These are phyloP conservation scores for Salix koriyanagi DNA, from an alignment of 345 rosid genomes.

Conservation along the genomic window DNA sequence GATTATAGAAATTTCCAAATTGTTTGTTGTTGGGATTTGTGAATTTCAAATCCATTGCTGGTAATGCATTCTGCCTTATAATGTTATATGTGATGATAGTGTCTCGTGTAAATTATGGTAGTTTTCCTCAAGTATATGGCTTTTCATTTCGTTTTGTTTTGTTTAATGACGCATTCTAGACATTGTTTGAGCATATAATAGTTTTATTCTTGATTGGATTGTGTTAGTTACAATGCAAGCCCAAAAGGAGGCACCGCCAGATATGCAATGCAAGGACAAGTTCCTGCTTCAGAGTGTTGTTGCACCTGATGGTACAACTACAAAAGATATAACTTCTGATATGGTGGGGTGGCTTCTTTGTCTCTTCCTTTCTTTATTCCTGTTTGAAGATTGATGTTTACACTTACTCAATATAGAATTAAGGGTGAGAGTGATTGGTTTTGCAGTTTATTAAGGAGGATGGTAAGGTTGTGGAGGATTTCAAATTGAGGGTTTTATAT, in stretches of 20 bases:
- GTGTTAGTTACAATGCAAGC: conserved; percentile 88
- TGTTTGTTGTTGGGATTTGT: neutral
- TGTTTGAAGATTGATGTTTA: neutral
- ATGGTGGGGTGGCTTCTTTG: conserved; percentile 37
- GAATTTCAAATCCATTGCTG: neutral
- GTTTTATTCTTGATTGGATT: conserved; percentile 4
- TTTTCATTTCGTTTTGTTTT: neutral
- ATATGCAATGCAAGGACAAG: conserved; percentile 88
- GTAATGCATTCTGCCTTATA: neutral
- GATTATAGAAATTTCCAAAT: neutral
- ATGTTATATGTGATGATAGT: neutral
- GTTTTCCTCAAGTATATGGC: neutral
- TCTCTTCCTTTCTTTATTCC: neutral
- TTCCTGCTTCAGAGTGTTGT: conserved; percentile 72
- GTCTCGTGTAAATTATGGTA: neutral
- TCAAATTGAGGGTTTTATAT: conserved; percentile 68
- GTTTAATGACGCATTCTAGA: neutral
- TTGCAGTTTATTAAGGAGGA: conserved; percentile 66
- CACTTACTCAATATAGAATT: neutral
- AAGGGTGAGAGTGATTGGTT: neutral
- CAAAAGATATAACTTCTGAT: conserved; percentile 54
- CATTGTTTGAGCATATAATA: neutral
- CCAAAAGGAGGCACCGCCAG: conserved; percentile 70
- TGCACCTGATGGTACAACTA: conserved; percentile 55
- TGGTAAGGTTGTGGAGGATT: conserved; percentile 59